A percentile compares a stretch with the other conserved stretches of the same genome.
phyloP scores from a whole-genome alignment of 192 early-diverging fungal species.

The Podila epigama region DNA sequence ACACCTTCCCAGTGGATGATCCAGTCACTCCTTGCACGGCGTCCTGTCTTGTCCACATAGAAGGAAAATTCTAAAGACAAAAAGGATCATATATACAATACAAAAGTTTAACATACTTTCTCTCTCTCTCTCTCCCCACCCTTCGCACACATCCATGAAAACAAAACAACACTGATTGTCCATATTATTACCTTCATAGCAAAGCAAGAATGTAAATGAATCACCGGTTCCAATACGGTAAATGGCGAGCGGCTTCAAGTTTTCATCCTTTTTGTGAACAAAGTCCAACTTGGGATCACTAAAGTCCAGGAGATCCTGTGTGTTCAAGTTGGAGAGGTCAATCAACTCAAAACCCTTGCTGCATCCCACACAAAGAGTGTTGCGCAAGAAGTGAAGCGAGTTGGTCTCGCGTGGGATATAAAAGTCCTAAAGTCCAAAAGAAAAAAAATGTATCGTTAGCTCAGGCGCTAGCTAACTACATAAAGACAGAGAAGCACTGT shows the following conservation, averaged over 20 bases:
- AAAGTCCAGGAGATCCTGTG: constrained; percentile 88
- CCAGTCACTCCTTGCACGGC: constrained; percentile 75
- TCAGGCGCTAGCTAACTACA: constrained; percentile 12
- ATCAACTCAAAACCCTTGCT: constrained; percentile 94
- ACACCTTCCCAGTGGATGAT: constrained; percentile 88
- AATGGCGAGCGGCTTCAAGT: constrained; percentile 80
- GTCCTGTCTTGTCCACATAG: constrained; percentile 89
- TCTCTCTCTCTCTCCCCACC: no score
- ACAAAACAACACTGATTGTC: no score
- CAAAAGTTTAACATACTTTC: no score
- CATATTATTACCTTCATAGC: constrained; percentile 84
- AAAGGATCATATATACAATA: not conserved
- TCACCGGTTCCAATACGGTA: constrained; percentile 80
- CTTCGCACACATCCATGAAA: no score
- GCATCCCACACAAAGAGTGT: constrained; percentile 89
- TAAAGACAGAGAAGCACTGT: constrained; percentile 54
- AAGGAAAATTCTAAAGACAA: constrained; percentile 82
- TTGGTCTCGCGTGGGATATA: constrained; percentile 92
- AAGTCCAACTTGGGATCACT: constrained; percentile 80
- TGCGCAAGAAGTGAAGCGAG: constrained; percentile 86
- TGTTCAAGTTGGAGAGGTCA: constrained; percentile 81
- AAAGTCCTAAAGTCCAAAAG: constrained; percentile 75
- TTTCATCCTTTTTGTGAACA: constrained; percentile 77
- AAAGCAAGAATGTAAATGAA: constrained; percentile 73
- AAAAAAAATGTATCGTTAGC: not conserved